Evolutionary conservation across 208 protist genomes (phyloP).

Genomic region (Angomonas ambiguus): DNA sequence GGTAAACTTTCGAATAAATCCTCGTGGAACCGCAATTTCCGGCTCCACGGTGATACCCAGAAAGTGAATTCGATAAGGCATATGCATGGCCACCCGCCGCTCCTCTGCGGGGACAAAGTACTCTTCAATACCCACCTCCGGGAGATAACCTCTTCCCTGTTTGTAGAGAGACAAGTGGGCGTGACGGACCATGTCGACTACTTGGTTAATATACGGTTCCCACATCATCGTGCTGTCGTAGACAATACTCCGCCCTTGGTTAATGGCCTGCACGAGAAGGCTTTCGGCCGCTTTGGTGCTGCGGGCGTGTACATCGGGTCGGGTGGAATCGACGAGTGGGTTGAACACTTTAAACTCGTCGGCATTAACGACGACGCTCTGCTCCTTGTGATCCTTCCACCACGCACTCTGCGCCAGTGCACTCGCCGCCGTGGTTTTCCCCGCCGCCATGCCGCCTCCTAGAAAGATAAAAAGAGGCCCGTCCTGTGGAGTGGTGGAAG

Average conservation of each 20-base stretch:
- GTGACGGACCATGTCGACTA: conserved; percentile 75
- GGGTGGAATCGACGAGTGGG: conserved; percentile 18
- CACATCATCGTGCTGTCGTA: conserved; percentile 91
- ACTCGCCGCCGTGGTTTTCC: conserved; percentile 76
- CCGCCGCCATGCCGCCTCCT: conserved; percentile 86
- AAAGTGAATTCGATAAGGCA: conserved; percentile 70
- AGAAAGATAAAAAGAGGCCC: conserved; percentile 83
- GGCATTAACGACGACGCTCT: conserved; percentile 75
- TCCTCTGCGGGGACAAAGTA: conserved; percentile 51
- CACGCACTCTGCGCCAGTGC: conserved; percentile 66
- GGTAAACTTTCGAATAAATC: conserved; percentile 78
- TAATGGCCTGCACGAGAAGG: conserved; percentile 74
- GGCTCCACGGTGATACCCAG: conserved; percentile 83
- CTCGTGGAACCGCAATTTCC: conserved; percentile 80
- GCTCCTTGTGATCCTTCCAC: conserved; percentile 71
- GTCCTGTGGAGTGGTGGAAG: conserved; percentile 13
- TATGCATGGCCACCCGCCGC: conserved; percentile 29
- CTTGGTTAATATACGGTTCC: conserved; percentile 77
- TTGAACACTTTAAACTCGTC: conserved; percentile 78
- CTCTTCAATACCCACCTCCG: conserved; percentile 36
- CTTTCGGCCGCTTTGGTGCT: conserved; percentile 77
- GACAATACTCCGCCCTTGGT: conserved; percentile 77
- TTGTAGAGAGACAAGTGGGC: conserved; percentile 62
- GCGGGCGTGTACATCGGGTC: conserved; percentile 34
- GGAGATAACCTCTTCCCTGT: conserved; percentile 62